A percentile compares a stretch with the other conserved stretches of the same genome.
Evolutionary conservation across 768 basidiomycete genomes (phyloP).

Genomic region (Auricularia sp.): DNA sequence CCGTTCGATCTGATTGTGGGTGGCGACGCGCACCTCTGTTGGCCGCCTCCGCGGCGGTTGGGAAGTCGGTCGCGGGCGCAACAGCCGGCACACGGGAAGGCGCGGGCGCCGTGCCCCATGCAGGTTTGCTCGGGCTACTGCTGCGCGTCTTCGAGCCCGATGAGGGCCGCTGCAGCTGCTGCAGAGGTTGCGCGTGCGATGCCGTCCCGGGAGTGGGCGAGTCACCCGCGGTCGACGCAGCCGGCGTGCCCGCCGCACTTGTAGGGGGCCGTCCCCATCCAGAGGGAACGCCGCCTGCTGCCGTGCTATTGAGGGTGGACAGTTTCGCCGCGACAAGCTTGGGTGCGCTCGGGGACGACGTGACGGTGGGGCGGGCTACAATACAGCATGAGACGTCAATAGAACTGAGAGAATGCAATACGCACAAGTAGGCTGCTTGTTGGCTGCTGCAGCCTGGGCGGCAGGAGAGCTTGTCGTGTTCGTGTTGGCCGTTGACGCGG

Average conservation of each 20-base stretch:
- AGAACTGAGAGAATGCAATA: conserved; percentile 17
- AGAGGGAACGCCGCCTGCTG: conserved; percentile 41
- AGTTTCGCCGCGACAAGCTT: conserved; percentile 82
- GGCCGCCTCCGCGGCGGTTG: conserved; percentile 92
- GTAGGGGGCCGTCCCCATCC: conserved; percentile 79
- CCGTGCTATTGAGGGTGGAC: conserved; percentile 52
- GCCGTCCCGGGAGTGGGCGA: conserved; percentile 29
- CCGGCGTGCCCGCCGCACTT: conserved; percentile 49
- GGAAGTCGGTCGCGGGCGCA: conserved; percentile 62
- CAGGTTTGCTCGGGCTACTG: conserved; percentile 41
- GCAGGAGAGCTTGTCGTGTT: conserved; percentile 22
- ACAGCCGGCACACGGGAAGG: conserved; percentile 22
- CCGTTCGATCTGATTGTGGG: background rate
- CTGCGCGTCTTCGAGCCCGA: conserved; percentile 52
- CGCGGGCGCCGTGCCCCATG: conserved; percentile 52
- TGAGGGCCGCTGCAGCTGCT: conserved; percentile 39
- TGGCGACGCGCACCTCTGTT: conserved; percentile 43
- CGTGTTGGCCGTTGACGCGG: conserved; percentile 33
- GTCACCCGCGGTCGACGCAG: conserved; percentile 36
- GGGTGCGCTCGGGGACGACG: conserved; percentile 53
- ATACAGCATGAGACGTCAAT: conserved; percentile 13
- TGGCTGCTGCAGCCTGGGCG: conserved; percentile 28
- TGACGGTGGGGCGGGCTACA: conserved; percentile 49
- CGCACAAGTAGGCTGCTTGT: conserved; percentile 11
- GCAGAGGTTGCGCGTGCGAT: conserved; percentile 32